Conservation (phyloP, 257 asterid genomes). For the Linaria vulgaris region DNA sequence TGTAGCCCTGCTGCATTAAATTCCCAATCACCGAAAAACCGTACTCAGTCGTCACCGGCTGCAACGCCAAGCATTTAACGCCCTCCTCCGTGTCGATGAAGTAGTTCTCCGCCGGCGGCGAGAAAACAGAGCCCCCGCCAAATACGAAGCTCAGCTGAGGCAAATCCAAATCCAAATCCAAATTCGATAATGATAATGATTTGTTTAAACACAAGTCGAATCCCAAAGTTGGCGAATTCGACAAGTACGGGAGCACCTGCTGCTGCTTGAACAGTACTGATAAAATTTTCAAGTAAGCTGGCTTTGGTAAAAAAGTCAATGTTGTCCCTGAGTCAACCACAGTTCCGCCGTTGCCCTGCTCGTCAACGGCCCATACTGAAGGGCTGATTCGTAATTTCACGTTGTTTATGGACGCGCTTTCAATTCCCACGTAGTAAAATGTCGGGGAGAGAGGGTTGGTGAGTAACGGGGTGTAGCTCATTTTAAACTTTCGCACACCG, state of each 20-base stretch:
- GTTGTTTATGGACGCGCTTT: slow-evolving; percentile 33
- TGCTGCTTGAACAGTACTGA: slow-evolving; percentile 49
- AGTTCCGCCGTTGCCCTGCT: slow-evolving; percentile 73
- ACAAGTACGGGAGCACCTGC: slow-evolving; percentile 37
- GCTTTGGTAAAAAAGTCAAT: slow-evolving; percentile 51
- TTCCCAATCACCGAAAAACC: slow-evolving; percentile 76
- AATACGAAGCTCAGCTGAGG: slow-evolving; percentile 72
- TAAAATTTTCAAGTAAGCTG: slow-evolving; percentile 55
- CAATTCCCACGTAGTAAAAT: slow-evolving; percentile 66
- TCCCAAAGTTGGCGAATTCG: slow-evolving; percentile 34
- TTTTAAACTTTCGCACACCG: slow-evolving; percentile 30
- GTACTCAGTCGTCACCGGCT: slow-evolving; percentile 42
- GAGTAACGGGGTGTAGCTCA: slow-evolving; percentile 64
- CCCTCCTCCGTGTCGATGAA: slow-evolving; percentile 61
- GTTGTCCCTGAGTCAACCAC: slow-evolving; percentile 87
- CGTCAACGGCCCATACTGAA: slow-evolving; percentile 67
- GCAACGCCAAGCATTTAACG: slow-evolving; percentile 72
- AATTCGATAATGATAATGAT: slow-evolving; percentile 30
- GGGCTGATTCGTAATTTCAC: slow-evolving; percentile 64
- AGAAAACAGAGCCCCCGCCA: slow-evolving; percentile 50
- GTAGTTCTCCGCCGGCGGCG: slow-evolving; percentile 69
- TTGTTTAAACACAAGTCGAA: slow-evolving; percentile 69
- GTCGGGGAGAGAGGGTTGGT: slow-evolving; percentile 50
- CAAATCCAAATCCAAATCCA: slow-evolving; percentile 34
- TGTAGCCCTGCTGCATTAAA: slow-evolving; percentile 80